Evolutionary conservation across 208 protist species (phyloP).

Genomic region (Leishmania mexicana): DNA sequence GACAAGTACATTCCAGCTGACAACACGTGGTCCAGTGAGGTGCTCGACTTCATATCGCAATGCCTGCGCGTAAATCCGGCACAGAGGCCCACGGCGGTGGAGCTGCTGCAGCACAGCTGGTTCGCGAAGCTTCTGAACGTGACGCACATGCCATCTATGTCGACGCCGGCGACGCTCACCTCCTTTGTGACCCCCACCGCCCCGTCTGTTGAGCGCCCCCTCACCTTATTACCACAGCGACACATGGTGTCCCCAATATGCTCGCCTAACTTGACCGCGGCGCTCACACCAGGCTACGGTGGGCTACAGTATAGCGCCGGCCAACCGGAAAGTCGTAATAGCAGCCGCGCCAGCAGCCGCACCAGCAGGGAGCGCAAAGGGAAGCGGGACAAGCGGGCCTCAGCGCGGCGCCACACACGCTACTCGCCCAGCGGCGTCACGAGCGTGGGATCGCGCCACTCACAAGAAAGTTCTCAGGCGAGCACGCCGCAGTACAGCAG

Average conservation of each 20-base stretch:
- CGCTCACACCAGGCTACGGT: background rate
- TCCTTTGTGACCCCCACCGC: conserved; percentile 7
- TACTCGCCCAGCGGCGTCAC: background rate
- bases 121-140: conserved; percentile 31
- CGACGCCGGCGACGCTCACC: conserved; percentile 5
- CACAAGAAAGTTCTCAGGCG: conserved; percentile 4
- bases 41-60: conserved; percentile 57
- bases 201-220: background rate
- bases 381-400: conserved; percentile 8
- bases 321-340: background rate
- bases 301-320: background rate
- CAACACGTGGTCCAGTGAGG: conserved; percentile 52
- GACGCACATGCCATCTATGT: background rate
- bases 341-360: conserved; percentile 17
- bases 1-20: conserved; percentile 64
- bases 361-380: conserved; percentile 19
- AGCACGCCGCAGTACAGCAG: background rate
- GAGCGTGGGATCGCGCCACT: background rate
- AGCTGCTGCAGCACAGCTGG: conserved; percentile 74
- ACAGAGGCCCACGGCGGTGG: conserved; percentile 50
- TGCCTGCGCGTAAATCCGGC: conserved; percentile 64
- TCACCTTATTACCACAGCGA: background rate
- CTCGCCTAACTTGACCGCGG: background rate
- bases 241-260: background rate
- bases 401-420: conserved; percentile 3